Evolutionary conservation across 345 rosid genomes (phyloP), one percentile per base, ranked within the genome.

Genomic region (Punica granatum): DNA sequence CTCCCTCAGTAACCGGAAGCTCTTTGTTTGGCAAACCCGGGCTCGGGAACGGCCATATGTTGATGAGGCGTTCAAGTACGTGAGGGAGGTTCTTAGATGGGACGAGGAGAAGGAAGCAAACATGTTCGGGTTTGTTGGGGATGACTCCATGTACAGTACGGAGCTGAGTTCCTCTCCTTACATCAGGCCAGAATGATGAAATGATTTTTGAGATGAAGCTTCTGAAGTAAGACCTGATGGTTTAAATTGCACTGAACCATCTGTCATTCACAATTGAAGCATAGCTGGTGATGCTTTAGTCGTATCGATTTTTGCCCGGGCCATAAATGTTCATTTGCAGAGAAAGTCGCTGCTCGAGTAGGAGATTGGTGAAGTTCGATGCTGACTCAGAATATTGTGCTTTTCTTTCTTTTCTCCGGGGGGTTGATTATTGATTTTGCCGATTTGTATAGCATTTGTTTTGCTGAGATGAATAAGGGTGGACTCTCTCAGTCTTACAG

Each of bases 61-160:
- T 0, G 80, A 86, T 0, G 85, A 78, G 48, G 86, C 88, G 37
- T 82, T 86, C 72, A 86, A 74, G 76, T 84, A 80, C 28, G 43
- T 73, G 53, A 80, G 80, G 69, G 91, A 84, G 76, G 84, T 86
- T 16, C 83, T 86, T 18, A 84, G 68, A 68, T 84, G 91, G 91
- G 86, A 86, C 6, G 91, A 86, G 8, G 86, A 86, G 64, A 84
- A 79, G 72, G 76, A 79, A 25, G 77, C 75, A 1, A 73, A 73
- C 49, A 30, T 75, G 35, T 82, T 80, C 25, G 82, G 72, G 48
- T 58, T 67, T 14, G 36, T 8, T 30, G 74, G 53, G 62, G 88
- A 86, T 2, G 88, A 86, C 28, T 84, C 88, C 4, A 73, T 82
- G 76, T 80, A 77, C 60, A 82, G 86, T 28, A 77, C 85, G 0